A percentile compares a stretch with the other conserved stretches of the same genome.
phyloP scores from a whole-genome alignment of 352 stramenopile species.

The Globisporangium polare region DNA sequence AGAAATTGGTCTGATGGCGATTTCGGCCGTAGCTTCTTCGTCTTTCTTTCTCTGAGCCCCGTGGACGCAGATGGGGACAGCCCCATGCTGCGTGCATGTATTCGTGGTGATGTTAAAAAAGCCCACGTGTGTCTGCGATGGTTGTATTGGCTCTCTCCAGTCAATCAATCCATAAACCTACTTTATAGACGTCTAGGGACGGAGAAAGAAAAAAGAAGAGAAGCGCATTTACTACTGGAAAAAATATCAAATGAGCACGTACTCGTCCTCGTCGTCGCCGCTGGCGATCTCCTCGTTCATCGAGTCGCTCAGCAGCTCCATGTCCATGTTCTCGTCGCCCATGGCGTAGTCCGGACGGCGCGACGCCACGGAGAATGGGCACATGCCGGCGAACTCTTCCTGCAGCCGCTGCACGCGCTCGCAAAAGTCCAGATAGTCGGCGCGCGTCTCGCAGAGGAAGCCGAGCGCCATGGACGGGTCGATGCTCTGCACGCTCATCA shows the following conservation, averaged over 20 bases:
- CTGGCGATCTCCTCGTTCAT: constrained; percentile 18
- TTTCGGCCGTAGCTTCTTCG: too few species aligned
- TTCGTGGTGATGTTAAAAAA: background rate
- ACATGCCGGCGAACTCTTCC: constrained; percentile 5
- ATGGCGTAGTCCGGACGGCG: constrained; percentile 12
- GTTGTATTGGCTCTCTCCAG: background rate
- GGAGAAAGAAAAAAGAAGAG: background rate
- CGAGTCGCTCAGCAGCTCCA: constrained; percentile 11
- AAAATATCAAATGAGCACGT: constrained; percentile 14
- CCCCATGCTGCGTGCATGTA: too few species aligned
- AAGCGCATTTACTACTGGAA: background rate
- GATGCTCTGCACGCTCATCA: constrained; percentile 85
- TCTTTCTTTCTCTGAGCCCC: too few species aligned
- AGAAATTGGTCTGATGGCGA: too few species aligned
- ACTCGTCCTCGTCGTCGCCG: constrained; percentile 15
- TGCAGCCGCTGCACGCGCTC: constrained; percentile 13
- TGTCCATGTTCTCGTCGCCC: constrained; percentile 11
- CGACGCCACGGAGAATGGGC: constrained; percentile 9
- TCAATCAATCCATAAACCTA: background rate
- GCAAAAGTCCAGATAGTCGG: constrained; percentile 74
- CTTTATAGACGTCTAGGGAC: background rate
- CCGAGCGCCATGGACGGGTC: constrained; percentile 93
- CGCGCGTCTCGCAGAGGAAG: constrained; percentile 86
- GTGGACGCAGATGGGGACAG: too few species aligned
- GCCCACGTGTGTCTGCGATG: background rate